Base-by-base conservation (phyloP, 495 filamentous ascomycete genomes). In the Penicillium paxilli region DNA sequence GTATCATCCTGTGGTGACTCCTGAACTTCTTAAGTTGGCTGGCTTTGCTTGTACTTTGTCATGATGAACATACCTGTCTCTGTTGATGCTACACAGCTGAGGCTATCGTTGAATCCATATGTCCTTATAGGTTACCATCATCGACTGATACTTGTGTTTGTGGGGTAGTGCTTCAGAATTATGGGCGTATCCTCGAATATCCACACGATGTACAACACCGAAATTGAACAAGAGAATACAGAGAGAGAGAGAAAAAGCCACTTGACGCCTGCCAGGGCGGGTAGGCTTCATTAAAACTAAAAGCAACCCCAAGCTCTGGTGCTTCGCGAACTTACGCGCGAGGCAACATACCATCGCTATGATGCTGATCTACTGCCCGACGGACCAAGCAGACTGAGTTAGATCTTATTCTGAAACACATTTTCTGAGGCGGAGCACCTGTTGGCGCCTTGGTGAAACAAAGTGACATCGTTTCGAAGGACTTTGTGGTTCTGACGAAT, bases 401-500 rank as follows among this genome's bases (percentile, higher is more conserved):
- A 16, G 9, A 49, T 20, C 23, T 16, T 12, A 20, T 26, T 54
- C 57, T 69, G 67, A 71, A 66, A 74, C 71, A 49, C 51, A 42
- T 42, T 38, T 37, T 44, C 44, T 40, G 55, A 57, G 55, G 64
- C 58, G 54, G 35, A 52, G 58, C 21, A 25, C 40, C 49, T 62
- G 55, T 68, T 69, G 52, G 72, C 72, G 72, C 72, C 48, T 51
- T 58, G 35, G 40, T 75, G 69, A 76, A 72, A 75, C 70, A 40
- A 57, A 26, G 57, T 59, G 60, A 65, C 45, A 60, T 65, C 20
- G 45, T 16, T 40, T 25, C 38, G 1, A 25, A 37, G 16, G 40
- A 7, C n/a, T 5, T 45, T 17, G 21, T 19, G 12, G 12, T 16
- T 5, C 17, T n/a, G 32, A 22, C 51, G 48, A 64, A 62, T 64